These are phyloP conservation scores for Blastomyces emzantsi DNA, from an alignment of 2,329 filamentous ascomycete species.

Conservation along the genomic window DNA sequence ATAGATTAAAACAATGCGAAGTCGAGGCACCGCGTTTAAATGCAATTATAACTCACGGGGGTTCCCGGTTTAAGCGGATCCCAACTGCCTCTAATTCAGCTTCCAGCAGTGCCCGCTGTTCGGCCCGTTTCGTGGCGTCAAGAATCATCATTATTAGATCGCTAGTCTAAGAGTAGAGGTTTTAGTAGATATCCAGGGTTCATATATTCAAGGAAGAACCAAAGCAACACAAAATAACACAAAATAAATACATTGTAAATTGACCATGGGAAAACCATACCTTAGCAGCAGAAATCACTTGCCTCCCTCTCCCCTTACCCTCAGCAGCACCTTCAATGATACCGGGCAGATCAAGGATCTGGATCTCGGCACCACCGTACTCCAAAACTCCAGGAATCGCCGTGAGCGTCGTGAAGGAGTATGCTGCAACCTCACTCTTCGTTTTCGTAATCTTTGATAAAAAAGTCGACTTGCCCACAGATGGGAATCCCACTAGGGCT, in stretches of 20 bases:
- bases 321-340: constrained; percentile 97
- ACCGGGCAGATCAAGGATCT: constrained; percentile 92
- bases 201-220: neutral
- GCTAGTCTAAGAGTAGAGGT: constrained; percentile 53
- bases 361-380: constrained; percentile 96
- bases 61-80: constrained; percentile 82
- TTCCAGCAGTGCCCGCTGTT: constrained; percentile 83
- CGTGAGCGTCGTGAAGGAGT: constrained; percentile 94
- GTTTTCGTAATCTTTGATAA: constrained; percentile 99
- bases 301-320: constrained; percentile 87
- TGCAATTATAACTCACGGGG: constrained; percentile 54
- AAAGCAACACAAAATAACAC: neutral
- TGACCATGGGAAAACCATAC: constrained; percentile 24
- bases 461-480: constrained; percentile 97
- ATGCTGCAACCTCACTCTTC: constrained; percentile 88
- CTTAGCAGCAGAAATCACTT: constrained; percentile 96
- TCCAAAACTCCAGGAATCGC: constrained; percentile 95
- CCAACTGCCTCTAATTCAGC: constrained; percentile 91
- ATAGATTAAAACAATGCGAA: neutral
- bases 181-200: neutral
- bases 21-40: neutral
- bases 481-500: constrained; percentile 95
- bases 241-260: neutral
- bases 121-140: constrained; percentile 91
- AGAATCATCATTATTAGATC: constrained; percentile 95